Percentiles rank a stretch among this genome's conserved stretches.
Evolutionary conservation across 2,329 filamentous ascomycete species (phyloP).

Genomic region (Colletotrichum viniferum): DNA sequence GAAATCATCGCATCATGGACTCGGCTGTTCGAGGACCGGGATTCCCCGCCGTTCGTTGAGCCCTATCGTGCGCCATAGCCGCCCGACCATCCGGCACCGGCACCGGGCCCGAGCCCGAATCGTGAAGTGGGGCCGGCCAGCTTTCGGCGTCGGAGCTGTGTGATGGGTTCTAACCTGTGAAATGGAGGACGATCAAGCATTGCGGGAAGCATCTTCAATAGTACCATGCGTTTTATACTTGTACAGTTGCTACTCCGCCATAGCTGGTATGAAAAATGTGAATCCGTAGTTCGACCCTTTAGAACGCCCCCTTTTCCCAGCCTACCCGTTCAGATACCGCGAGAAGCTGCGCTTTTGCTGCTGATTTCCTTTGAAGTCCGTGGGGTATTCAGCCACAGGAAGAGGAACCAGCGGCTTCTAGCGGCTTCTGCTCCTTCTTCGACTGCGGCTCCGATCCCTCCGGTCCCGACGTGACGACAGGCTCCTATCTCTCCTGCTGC

Average conservation of each 20-base stretch:
- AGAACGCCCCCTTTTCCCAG: background rate
- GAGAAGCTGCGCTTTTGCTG: background rate
- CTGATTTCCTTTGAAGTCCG: background rate
- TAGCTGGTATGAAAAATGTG: background rate
- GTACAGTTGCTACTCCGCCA: background rate
- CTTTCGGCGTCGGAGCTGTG: background rate
- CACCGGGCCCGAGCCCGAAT: background rate
- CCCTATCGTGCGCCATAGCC: background rate
- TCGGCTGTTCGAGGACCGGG: background rate
- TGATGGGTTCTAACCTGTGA: background rate
- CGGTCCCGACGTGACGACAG: background rate
- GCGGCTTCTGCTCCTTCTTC: slow-evolving; percentile 12
- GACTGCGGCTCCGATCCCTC: background rate
- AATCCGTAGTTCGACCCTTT: background rate
- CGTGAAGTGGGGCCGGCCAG: background rate
- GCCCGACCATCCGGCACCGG: background rate
- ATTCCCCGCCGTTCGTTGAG: background rate
- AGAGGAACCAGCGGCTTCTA: background rate
- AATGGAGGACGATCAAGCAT: background rate
- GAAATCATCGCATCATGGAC: background rate
- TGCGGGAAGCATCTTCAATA: background rate
- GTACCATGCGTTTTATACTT: background rate
- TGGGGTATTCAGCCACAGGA: background rate
- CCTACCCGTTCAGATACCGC: background rate
- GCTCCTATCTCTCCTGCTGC: background rate